Evolutionary conservation across 2,329 filamentous ascomycete species (phyloP).

Genomic region (Venturia carpophila): DNA sequence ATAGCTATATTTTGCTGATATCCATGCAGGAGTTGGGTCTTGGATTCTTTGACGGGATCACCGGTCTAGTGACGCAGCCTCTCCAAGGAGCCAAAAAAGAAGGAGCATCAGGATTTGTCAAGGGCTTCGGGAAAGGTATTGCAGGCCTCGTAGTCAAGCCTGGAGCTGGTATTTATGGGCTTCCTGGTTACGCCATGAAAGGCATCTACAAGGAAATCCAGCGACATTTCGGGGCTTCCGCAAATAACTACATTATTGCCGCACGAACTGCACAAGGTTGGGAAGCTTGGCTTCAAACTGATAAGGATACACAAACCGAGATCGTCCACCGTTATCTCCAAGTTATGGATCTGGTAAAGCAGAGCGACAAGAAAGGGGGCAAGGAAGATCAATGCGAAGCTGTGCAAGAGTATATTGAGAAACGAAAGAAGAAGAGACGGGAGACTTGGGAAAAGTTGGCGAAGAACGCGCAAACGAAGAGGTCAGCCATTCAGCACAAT

Average conservation of each 20-base stretch:
- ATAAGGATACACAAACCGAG: slow-evolving; percentile 52
- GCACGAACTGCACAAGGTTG: slow-evolving; percentile 69
- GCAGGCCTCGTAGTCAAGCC: slow-evolving; percentile 76
- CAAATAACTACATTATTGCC: slow-evolving; percentile 71
- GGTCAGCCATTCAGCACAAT: not conserved
- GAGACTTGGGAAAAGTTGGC: slow-evolving; percentile 23
- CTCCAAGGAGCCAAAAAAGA: slow-evolving; percentile 59
- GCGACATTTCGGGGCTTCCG: slow-evolving; percentile 60
- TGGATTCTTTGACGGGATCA: slow-evolving; percentile 73
- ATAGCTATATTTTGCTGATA: slow-evolving; percentile 9
- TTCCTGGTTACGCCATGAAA: slow-evolving; percentile 77
- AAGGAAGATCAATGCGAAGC: slow-evolving; percentile 42
- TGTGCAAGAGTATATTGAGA: slow-evolving; percentile 37
- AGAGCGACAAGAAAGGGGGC: slow-evolving; percentile 38
- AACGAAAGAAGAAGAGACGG: slow-evolving; percentile 29
- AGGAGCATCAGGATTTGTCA: slow-evolving; percentile 59
- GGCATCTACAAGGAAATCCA: slow-evolving; percentile 72
- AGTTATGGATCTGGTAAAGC: slow-evolving; percentile 45
- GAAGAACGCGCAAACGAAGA: slow-evolving; percentile 17
- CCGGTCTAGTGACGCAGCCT: slow-evolving; percentile 74
- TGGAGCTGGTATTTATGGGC: slow-evolving; percentile 54
- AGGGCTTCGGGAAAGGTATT: slow-evolving; percentile 75
- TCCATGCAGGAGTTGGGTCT: slow-evolving; percentile 54
- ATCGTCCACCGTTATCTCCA: slow-evolving; percentile 55
- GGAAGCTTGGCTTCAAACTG: slow-evolving; percentile 52